phyloP scores from a whole-genome alignment of 441 rosid genomes.

The Populus hybrid region DNA sequence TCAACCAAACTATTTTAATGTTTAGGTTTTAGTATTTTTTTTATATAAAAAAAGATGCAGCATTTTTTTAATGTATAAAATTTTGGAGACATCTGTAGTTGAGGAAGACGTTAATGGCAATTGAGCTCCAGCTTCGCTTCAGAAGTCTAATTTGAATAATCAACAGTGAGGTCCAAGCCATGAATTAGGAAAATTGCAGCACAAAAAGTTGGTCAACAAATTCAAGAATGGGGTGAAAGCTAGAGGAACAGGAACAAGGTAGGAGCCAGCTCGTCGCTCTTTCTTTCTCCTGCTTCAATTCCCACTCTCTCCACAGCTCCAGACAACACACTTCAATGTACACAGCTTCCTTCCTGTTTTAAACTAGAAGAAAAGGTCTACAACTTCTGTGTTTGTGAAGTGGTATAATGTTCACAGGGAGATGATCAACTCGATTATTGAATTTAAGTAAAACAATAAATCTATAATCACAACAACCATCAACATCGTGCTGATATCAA shows the following conservation, averaged over 20 bases:
- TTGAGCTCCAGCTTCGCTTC: background rate
- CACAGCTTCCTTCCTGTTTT: too few species aligned
- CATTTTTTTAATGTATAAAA: too few species aligned
- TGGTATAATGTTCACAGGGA: too few species aligned
- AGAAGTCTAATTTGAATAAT: too few species aligned
- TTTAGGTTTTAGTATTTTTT: too few species aligned
- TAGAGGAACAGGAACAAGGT: too few species aligned
- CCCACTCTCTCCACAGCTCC: too few species aligned
- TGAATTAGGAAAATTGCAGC: background rate
- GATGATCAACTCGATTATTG: too few species aligned
- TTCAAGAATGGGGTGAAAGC: background rate
- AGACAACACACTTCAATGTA: too few species aligned
- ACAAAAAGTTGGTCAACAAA: background rate
- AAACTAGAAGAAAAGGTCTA: background rate
- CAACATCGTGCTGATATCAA: background rate
- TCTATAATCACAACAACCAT: background rate
- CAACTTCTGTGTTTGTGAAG: background rate
- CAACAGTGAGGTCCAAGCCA: background rate
- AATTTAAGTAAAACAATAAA: too few species aligned
- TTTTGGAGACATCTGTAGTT: background rate
- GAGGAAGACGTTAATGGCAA: background rate
- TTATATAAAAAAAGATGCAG: too few species aligned
- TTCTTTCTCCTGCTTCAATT: background rate
- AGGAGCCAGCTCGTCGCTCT: background rate
- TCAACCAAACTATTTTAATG: background rate